Percentiles rank a stretch among this genome's conserved stretches.
Evolutionary conservation across 75 land plant species (phyloP).

Genomic region (Ceratopteris richardii): DNA sequence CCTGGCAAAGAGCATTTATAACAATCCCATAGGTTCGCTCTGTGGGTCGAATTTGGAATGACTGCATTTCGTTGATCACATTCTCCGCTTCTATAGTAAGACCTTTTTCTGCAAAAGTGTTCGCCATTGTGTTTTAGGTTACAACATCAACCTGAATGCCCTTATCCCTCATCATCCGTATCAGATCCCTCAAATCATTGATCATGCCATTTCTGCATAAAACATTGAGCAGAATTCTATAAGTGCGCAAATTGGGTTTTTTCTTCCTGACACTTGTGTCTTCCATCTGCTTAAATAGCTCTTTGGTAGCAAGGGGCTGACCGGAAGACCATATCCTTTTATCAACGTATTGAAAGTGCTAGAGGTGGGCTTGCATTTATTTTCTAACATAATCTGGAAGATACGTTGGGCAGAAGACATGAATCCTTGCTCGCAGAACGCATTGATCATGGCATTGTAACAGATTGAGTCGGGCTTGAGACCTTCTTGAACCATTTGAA

Average conservation of each 20-base stretch:
- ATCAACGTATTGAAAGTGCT: constrained; percentile 69
- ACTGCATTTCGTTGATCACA: constrained; percentile 65
- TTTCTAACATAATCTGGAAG: constrained; percentile 54
- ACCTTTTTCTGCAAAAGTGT: constrained; percentile 63
- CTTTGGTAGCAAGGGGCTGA: constrained; percentile 51
- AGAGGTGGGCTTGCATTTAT: constrained; percentile 56
- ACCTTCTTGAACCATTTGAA: neutral
- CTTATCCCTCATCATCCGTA: constrained; percentile 48
- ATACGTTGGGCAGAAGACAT: constrained; percentile 48
- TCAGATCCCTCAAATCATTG: constrained; percentile 52
- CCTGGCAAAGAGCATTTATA: constrained; percentile 57
- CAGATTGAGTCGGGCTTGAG: constrained; percentile 57
- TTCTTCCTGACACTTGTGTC: constrained; percentile 9
- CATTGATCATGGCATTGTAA: constrained; percentile 75
- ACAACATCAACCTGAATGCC: constrained; percentile 70
- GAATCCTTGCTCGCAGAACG: constrained; percentile 59
- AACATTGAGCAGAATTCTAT: constrained; percentile 64
- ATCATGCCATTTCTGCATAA: constrained; percentile 57
- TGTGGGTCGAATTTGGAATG: constrained; percentile 46
- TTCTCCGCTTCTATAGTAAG: constrained; percentile 49
- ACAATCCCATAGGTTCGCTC: constrained; percentile 85
- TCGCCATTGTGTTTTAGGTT: constrained; percentile 79
- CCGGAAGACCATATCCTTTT: constrained; percentile 68
- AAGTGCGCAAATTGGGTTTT: constrained; percentile 63
- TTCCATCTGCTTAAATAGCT: constrained; percentile 54